Evolutionary conservation across 768 basidiomycete genomes (phyloP), one percentile per base, ranked within the genome.

Genomic region (Cystobasidium tubakii): DNA sequence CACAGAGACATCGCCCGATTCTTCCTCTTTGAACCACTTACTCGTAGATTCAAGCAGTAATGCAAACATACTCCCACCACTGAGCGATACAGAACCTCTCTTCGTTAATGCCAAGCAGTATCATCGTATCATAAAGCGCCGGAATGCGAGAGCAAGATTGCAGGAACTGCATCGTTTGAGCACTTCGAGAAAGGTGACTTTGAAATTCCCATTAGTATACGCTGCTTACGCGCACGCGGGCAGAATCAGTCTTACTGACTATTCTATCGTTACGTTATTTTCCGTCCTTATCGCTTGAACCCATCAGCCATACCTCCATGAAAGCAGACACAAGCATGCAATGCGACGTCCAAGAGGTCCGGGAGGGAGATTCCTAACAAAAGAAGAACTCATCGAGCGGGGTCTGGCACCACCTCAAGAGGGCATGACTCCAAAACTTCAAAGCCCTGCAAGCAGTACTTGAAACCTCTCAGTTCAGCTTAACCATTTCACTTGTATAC

Each of bases 101-200:
- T 97, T 97, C 83, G 96, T 99, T 74, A 99, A 99, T 79, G 95
- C 96, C 74, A 99, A 99, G 81, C 96, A 99, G 83, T 99, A 98
- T 81, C 92, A 94, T 79, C 90, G 96, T 80, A 98, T 99, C 79
- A 86, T 99, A 82, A 97, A 98, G 84, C 86, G 96, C 76, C 86
- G 96, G 71, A 86, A 90, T 77, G 93, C 95, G 4, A 84, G 95
- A 54, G 91, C 92, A 1, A 86, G 96, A 62, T 85, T 97, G 66
- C 94, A 96, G 79, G 95, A 98, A 82, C 85, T 98, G 66, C 93
- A 96, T 77, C 86, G 92, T 76, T 86, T 99, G 76, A 93, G 92
- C 73, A 86, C 89, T 77, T 90, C 95, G 81, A 86, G 96, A 80
- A 98, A 99, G 87, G 95, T 78, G 39, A 63, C 73, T 33, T 73